phyloP scores from a whole-genome alignment of 2,329 filamentous ascomycete genomes.

The Aspergillus ochraceus region DNA sequence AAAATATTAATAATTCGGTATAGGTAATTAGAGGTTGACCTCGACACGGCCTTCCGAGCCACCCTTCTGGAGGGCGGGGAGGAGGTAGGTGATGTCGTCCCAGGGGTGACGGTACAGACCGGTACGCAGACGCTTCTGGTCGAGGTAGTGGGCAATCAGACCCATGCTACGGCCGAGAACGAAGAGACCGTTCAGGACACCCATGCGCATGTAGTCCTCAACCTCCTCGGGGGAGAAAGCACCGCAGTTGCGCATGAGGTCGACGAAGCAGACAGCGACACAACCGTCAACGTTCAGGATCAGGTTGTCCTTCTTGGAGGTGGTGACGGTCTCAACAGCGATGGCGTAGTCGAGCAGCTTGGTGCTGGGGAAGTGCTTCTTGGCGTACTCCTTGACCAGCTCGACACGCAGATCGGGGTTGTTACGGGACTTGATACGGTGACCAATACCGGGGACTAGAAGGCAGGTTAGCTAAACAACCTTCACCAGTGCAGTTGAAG shows the following conservation, averaged over 20 bases:
- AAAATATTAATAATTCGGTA: conserved; percentile 26
- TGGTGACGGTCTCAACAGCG: conserved; percentile 96
- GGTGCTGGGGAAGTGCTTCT: conserved; percentile 95
- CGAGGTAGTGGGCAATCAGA: conserved; percentile 99
- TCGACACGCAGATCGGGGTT: conserved; percentile 99
- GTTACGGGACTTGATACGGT: conserved; percentile 99
- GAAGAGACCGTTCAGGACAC: conserved; percentile 98
- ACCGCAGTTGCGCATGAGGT: conserved; percentile 95
- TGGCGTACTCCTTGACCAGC: conserved; percentile 98
- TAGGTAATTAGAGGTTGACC: conserved; percentile 66
- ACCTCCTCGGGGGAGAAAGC: conserved; percentile 95
- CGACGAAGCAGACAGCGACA: conserved; percentile 98
- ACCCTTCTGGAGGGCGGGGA: conserved; percentile 73
- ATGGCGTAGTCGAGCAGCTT: conserved; percentile 99
- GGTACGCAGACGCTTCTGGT: conserved; percentile 98
- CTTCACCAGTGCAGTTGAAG: background rate
- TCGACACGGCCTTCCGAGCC: conserved; percentile 86
- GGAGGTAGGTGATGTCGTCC: conserved; percentile 96
- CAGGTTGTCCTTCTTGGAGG: conserved; percentile 99
- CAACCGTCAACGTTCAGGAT: conserved; percentile 99
- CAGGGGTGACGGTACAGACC: conserved; percentile 98
- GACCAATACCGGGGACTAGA: conserved; percentile 88
- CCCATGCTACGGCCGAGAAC: conserved; percentile 95
- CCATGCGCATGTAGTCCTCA: conserved; percentile 98
- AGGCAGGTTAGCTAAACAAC: conserved; percentile 27